Conservation (phyloP, 2,329 filamentous ascomycete species). For the Clarireedia homoeocarpa region DNA sequence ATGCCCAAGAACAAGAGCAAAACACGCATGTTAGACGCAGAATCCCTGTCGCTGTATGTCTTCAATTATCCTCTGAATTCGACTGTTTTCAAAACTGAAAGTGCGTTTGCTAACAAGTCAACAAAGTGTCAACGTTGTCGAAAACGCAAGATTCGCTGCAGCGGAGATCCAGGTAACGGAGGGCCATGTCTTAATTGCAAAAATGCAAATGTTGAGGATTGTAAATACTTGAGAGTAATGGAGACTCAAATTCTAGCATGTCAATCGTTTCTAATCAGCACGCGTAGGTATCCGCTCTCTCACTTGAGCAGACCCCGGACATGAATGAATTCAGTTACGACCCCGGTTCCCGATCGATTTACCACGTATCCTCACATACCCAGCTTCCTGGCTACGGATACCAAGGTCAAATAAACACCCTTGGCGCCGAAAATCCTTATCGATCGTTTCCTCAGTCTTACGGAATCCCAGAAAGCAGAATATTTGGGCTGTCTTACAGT, state of each 20-base stretch:
- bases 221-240: constrained; percentile 73
- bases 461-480: not conserved
- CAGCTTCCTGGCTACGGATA: not conserved
- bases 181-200: constrained; percentile 75
- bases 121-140: constrained; percentile 78
- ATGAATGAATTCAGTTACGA: not conserved
- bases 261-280: constrained; percentile 8
- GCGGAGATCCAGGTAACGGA: constrained; percentile 72
- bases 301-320: constrained; percentile 1
- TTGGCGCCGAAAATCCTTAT: not conserved
- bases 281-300: constrained; percentile 21
- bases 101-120: not conserved
- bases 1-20: constrained; percentile 18
- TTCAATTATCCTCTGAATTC: not conserved
- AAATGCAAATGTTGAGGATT: constrained; percentile 60
- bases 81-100: not conserved
- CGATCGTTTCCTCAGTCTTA: too few relatives aligned
- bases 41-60: constrained; percentile 44
- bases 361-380: not conserved
- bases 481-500: not conserved
- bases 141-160: constrained; percentile 92
- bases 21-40: constrained; percentile 30
- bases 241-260: not conserved
- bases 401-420: not conserved
- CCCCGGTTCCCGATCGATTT: not conserved